Evolutionary conservation across 768 basidiomycete genomes (phyloP).

Genomic region (Plicaturopsis crispa): DNA sequence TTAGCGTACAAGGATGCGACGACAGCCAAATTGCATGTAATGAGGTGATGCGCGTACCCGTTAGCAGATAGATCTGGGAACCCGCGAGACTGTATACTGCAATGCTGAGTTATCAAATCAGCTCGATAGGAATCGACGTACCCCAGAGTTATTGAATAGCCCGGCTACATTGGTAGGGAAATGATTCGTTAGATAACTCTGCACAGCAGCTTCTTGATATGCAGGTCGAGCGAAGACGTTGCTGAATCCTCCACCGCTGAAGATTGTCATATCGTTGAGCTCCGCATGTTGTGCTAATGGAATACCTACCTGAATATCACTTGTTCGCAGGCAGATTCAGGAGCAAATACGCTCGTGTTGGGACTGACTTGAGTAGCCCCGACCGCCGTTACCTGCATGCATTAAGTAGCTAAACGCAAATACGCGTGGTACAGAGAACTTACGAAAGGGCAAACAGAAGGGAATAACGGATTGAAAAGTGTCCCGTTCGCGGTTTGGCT

Average conservation of each 20-base stretch:
- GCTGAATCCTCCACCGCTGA: conserved; percentile 21
- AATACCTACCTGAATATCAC: conserved; percentile 16
- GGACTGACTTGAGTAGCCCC: conserved; percentile 18
- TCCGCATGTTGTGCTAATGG: neutral
- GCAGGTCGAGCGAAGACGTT: conserved; percentile 28
- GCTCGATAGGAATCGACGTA: neutral
- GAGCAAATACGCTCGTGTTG: conserved; percentile 4
- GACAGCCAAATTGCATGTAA: conserved; percentile 21
- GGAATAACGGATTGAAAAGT: conserved; percentile 21
- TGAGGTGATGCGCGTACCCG: conserved; percentile 9
- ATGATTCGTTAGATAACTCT: conserved; percentile 13
- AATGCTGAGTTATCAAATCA: conserved; percentile 5
- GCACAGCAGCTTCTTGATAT: conserved; percentile 15
- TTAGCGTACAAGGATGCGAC: neutral
- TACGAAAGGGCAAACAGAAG: conserved; percentile 17
- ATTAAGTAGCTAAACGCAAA: neutral
- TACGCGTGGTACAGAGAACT: neutral
- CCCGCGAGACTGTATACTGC: conserved; percentile 11
- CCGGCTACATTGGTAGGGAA: conserved; percentile 12
- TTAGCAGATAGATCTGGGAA: conserved; percentile 27
- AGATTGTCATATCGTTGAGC: conserved; percentile 5
- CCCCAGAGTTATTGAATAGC: conserved; percentile 13
- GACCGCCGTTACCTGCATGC: conserved; percentile 18
- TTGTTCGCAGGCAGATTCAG: conserved; percentile 24
- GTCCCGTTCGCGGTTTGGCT: conserved; percentile 8